phyloP scores from a whole-genome alignment of 306 rosid genomes.

The Rosa lucieae region DNA sequence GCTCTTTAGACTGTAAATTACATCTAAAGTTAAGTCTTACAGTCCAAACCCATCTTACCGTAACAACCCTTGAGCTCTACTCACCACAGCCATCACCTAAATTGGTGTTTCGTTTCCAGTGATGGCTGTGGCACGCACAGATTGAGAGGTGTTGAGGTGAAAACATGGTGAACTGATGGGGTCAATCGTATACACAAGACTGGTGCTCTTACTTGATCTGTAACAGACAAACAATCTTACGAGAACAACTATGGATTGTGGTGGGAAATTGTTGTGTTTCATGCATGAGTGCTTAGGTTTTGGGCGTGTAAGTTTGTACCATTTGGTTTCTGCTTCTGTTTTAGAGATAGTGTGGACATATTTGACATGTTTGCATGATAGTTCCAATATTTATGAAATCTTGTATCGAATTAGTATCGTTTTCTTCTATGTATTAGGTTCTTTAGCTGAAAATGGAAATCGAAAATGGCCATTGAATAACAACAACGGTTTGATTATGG shows the following conservation, averaged over 20 bases:
- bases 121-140: neutral
- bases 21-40: neutral
- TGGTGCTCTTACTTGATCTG: neutral
- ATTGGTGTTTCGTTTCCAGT: neutral
- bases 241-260: neutral
- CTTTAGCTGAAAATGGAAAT: too few relatives aligned
- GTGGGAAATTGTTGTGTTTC: neutral
- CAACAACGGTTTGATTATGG: too few relatives aligned
- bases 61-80: neutral
- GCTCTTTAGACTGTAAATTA: neutral
- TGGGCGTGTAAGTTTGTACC: neutral
- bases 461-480: too few relatives aligned
- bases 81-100: neutral
- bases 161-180: neutral
- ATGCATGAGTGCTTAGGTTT: neutral
- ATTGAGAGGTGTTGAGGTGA: neutral
- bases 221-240: neutral
- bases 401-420: neutral
- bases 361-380: neutral
- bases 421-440: too few relatives aligned
- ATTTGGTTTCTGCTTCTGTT: neutral
- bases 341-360: neutral
- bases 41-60: neutral
- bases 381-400: neutral
- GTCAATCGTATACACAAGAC: neutral